A percentile compares a stretch with the other conserved stretches of the same genome.
Conservation (phyloP, 2,329 filamentous ascomycete species). For the Neoscytalidium dimidiatum region DNA sequence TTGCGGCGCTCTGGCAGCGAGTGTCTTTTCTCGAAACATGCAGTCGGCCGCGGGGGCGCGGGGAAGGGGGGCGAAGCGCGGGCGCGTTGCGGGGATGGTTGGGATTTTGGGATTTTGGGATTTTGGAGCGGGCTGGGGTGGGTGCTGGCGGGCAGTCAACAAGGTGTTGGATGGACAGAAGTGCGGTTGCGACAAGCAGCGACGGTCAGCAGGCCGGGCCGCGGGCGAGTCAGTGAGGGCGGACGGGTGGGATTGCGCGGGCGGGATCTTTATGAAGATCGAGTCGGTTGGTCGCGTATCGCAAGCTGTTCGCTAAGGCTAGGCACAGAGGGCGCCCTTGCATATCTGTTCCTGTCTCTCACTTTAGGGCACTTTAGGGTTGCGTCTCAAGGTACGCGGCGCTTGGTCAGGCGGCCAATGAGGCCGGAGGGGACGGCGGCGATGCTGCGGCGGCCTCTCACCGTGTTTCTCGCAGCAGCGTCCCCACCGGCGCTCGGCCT, state of each 20-base stretch:
- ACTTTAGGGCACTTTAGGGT: background rate
- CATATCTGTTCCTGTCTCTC: slow-evolving; percentile 18
- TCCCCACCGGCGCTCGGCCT: slow-evolving; percentile 8
- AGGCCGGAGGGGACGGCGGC: background rate
- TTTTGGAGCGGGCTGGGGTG: background rate
- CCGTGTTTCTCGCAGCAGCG: slow-evolving; percentile 5
- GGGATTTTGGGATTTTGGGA: too few relatives aligned
- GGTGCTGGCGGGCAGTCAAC: background rate
- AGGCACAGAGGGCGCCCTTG: slow-evolving; percentile 17
- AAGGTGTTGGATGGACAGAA: slow-evolving; percentile 1
- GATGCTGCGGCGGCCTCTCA: background rate
- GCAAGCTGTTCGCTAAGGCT: slow-evolving; percentile 1
- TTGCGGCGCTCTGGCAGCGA: background rate
- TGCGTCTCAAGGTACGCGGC: background rate
- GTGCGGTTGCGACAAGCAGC: slow-evolving; percentile 6
- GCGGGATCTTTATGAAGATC: slow-evolving; percentile 16
- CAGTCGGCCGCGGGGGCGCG: background rate
- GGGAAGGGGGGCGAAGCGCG: background rate
- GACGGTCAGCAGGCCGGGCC: background rate
- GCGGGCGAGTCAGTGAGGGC: background rate
- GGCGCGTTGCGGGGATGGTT: background rate
- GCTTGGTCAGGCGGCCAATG: slow-evolving; percentile 8
- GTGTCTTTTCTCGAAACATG: slow-evolving; percentile 14
- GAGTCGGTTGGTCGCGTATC: slow-evolving; percentile 13
- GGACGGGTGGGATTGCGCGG: background rate